These are phyloP conservation scores for Saccharomycopsis fibuligera DNA, from an alignment of 805 yeast species.

Conservation along the genomic window DNA sequence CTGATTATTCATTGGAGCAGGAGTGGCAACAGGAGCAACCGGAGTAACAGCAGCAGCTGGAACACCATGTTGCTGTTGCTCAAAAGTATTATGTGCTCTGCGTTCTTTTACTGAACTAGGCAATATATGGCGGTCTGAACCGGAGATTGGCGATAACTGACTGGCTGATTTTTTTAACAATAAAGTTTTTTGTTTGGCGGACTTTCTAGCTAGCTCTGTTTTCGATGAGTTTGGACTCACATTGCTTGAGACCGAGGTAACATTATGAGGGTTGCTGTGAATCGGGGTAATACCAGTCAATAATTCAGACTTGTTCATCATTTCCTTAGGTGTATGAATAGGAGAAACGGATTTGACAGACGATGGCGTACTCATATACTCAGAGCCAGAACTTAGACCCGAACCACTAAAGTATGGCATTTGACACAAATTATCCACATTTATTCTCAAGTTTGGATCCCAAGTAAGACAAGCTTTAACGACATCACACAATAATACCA, in stretches of 20 bases:
- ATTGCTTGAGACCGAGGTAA: not conserved
- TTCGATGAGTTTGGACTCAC: not conserved
- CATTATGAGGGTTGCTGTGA: too few relatives aligned
- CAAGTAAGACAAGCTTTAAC: slow-evolving; percentile 57
- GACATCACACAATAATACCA: slow-evolving; percentile 33
- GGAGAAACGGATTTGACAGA: not conserved
- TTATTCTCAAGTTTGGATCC: slow-evolving; percentile 68
- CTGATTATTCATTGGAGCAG: too few relatives aligned
- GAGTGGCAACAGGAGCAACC: too few relatives aligned
- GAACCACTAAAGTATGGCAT: slow-evolving; percentile 52
- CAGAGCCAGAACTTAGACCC: slow-evolving; percentile 23
- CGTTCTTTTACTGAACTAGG: not conserved
- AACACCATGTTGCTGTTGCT: too few relatives aligned
- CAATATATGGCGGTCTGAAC: not conserved
- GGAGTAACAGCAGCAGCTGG: too few relatives aligned
- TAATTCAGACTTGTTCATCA: slow-evolving; percentile 4
- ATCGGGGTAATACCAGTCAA: slow-evolving; percentile 7
- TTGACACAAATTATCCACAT: slow-evolving; percentile 40
- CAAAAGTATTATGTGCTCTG: too few relatives aligned
- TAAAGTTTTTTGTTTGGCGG: slow-evolving; percentile 1
- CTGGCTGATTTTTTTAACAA: slow-evolving; percentile 10
- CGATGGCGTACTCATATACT: too few relatives aligned
- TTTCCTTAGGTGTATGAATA: not conserved
- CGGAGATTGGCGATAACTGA: slow-evolving; percentile 2
- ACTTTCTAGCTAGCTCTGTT: slow-evolving; percentile 3